Evolutionary conservation across 2,329 filamentous ascomycete genomes (phyloP).

Genomic region (Neofusicoccum umdonicola): DNA sequence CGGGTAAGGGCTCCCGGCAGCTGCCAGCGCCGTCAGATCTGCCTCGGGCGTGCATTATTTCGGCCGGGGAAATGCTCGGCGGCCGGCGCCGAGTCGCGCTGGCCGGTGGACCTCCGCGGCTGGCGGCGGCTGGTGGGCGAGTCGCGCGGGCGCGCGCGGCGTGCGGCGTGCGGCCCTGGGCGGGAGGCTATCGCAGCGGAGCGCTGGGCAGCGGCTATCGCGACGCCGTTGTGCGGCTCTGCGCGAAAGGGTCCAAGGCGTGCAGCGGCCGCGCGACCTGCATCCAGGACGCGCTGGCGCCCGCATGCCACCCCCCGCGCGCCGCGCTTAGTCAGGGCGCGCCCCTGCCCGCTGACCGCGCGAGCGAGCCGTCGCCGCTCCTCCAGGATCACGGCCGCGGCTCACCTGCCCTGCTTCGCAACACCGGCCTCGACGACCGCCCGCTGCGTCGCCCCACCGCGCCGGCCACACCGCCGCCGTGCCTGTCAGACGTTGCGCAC

Average conservation of each 20-base stretch:
- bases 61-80: conserved; percentile 10
- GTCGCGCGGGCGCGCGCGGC: not conserved
- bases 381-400: conserved; percentile 11
- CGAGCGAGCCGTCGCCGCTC: not conserved
- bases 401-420: conserved; percentile 4
- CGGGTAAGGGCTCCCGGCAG: conserved; percentile 7
- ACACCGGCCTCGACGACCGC: not conserved
- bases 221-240: conserved; percentile 8
- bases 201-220: not conserved
- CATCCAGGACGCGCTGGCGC: not conserved
- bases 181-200: not conserved
- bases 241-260: conserved; percentile 16
- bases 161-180: not conserved
- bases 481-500: conserved; percentile 11
- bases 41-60: not conserved
- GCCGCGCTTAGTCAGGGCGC: not conserved
- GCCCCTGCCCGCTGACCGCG: not conserved
- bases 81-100: not conserved
- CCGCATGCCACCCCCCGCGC: not conserved
- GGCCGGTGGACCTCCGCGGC: not conserved
- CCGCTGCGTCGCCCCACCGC: conserved; percentile 10
- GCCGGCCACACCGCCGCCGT: conserved; percentile 11
- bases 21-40: conserved; percentile 5
- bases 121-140: not conserved
- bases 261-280: not conserved